A percentile compares a stretch with the other conserved stretches of the same genome.
Evolutionary conservation across 2,329 filamentous ascomycete species (phyloP).

Genomic region (Aphanoascus verrucosus): DNA sequence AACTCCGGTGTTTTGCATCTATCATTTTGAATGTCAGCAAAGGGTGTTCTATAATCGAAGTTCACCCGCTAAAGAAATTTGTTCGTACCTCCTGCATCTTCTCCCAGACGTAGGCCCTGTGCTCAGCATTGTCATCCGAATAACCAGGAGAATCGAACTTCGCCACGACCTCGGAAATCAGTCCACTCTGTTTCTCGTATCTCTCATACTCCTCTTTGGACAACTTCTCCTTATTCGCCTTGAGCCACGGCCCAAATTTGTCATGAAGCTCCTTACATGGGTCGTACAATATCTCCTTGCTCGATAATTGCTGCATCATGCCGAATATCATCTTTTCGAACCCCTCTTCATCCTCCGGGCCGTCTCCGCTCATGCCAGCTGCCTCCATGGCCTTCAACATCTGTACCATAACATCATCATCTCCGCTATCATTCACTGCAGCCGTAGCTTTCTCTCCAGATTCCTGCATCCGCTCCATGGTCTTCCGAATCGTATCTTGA

Average conservation of each 20-base stretch:
- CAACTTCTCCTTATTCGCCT: conserved; percentile 57
- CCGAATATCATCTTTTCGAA: conserved; percentile 90
- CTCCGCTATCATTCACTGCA: conserved; percentile 53
- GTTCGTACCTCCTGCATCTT: conserved; percentile 87
- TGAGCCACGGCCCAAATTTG: conserved; percentile 85
- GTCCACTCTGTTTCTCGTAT: conserved; percentile 66
- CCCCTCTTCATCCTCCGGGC: conserved; percentile 49
- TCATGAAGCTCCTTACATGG: conserved; percentile 94
- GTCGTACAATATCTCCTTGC: conserved; percentile 96
- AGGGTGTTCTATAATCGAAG: neutral
- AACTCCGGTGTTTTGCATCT: conserved; percentile 96
- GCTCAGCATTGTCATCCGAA: conserved; percentile 65
- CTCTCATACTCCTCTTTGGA: conserved; percentile 60
- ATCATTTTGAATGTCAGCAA: conserved; percentile 15
- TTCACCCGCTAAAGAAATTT: neutral
- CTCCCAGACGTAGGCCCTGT: conserved; percentile 88
- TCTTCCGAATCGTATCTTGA: conserved; percentile 82
- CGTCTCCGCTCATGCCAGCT: conserved; percentile 33
- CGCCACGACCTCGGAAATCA: conserved; percentile 76
- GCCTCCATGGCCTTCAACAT: conserved; percentile 81
- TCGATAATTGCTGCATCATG: conserved; percentile 98
- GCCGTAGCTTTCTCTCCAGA: conserved; percentile 79
- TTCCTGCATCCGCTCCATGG: conserved; percentile 91
- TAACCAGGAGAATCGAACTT: conserved; percentile 80
- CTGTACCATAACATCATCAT: conserved; percentile 78